Evolutionary conservation across 1,139 yeast genomes (phyloP).

Genomic region (Geotrichum bryndzae): DNA sequence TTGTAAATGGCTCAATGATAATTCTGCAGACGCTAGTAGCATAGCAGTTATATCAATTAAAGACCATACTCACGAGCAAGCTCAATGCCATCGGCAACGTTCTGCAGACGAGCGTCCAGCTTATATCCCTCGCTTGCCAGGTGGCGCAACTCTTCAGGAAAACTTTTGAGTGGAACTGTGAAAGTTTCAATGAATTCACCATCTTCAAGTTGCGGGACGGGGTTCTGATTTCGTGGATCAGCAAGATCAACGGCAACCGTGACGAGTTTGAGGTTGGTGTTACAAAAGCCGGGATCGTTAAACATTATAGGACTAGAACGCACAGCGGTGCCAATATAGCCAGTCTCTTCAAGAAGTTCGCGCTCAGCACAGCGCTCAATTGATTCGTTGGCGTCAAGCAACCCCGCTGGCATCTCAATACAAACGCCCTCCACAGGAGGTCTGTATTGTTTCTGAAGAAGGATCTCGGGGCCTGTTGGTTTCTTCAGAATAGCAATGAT

Average conservation of each 20-base stretch:
- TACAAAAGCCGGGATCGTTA: slow-evolving; percentile 92
- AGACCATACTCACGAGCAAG: slow-evolving; percentile 35
- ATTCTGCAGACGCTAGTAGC: no score
- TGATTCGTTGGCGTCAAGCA: slow-evolving; percentile 77
- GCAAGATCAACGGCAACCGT: slow-evolving; percentile 70
- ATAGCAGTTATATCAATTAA: not conserved
- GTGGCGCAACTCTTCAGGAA: slow-evolving; percentile 50
- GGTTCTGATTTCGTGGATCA: slow-evolving; percentile 59
- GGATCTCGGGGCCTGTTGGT: slow-evolving; percentile 49
- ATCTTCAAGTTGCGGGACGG: slow-evolving; percentile 72
- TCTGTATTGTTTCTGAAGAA: slow-evolving; percentile 81
- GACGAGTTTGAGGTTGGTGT: slow-evolving; percentile 79
- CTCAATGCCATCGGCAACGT: slow-evolving; percentile 70
- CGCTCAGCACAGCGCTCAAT: slow-evolving; percentile 76
- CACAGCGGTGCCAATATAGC: slow-evolving; percentile 61
- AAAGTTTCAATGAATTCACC: slow-evolving; percentile 85
- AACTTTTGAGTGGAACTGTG: slow-evolving; percentile 53
- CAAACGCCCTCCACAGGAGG: slow-evolving; percentile 88
- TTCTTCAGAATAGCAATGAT: slow-evolving; percentile 64
- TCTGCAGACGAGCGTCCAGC: slow-evolving; percentile 82
- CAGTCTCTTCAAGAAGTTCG: slow-evolving; percentile 88
- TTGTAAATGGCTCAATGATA: not conserved
- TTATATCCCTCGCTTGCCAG: slow-evolving; percentile 61
- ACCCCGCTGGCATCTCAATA: slow-evolving; percentile 92
- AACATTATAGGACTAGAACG: slow-evolving; percentile 50